Evolutionary conservation across 2,329 filamentous ascomycete species (phyloP), one percentile per base, ranked within the genome.

Genomic region (Beauveria bassiana): DNA sequence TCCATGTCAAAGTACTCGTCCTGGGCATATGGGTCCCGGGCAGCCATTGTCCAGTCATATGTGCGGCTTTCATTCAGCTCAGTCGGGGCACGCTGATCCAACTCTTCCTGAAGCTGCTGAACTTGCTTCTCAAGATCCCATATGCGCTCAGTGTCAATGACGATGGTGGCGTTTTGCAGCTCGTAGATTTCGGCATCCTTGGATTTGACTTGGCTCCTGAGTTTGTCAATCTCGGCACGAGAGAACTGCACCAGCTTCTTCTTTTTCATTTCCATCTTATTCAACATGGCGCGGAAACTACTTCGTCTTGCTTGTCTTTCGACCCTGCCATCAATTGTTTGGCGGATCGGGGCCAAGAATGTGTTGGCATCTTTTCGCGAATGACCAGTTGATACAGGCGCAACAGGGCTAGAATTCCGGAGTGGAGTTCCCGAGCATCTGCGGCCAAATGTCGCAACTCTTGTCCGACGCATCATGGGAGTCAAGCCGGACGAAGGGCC

Each of bases 241-340:
- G 77, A 71, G 34, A 76, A 70, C 58, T 70, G 71, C 0, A 72
- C 71, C 47, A 73, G 72, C 18, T 70, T 73, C 49, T 72, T 76
- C 68, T 79, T 81, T 61, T 81, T 79, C 8, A 73, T 72, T 8
- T 78, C 73, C 59, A 84, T 79, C 14, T 71, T 69, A 68, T 85
- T 82, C 72, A 85, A 80, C 71, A 86, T 81, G 64, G 84, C 83
- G 65, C 82, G 84, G 5, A 86, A 68, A 3, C 81, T 78, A 65
- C 81, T 82, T 56, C 84, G 79, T 8, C 81, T 77, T 43, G 84
- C 76, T 20, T 84, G 79, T 5, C 84, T 78, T 71, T 84, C 81
- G 51, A 85, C 76, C 16, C 84, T 79, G 7, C 81, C 82, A 46
- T 84, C 80, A 8, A 84, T 74, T 18, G 84, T 79, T 61, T 85